Conservation (phyloP, 192 early-diverging fungal genomes). For the Coemansia sp. region DNA sequence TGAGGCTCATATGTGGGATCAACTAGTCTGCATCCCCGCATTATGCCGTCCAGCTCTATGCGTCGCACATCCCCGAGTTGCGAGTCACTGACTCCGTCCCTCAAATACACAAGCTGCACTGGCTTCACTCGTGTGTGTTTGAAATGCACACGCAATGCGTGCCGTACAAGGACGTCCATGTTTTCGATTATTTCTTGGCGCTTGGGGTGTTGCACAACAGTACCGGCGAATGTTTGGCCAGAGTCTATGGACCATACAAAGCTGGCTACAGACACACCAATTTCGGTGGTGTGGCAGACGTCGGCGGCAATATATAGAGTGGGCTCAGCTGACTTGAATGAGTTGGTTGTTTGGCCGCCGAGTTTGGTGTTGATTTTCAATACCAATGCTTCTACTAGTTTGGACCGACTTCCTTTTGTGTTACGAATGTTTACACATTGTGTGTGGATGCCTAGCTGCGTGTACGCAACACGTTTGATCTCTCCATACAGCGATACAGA, state of each 20-base stretch:
- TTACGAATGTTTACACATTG: slow-evolving; percentile 48
- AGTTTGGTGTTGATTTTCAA: slow-evolving; percentile 68
- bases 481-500: slow-evolving; percentile 41
- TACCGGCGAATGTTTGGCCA: slow-evolving; percentile 20
- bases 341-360: slow-evolving; percentile 54
- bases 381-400: slow-evolving; percentile 27
- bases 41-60: slow-evolving; percentile 24
- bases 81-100: slow-evolving; percentile 55
- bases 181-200: slow-evolving; percentile 37
- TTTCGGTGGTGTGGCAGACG: slow-evolving; percentile 55
- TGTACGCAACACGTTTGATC: slow-evolving; percentile 55
- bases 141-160: slow-evolving; percentile 47
- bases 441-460: slow-evolving; percentile 49
- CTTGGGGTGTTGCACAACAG: slow-evolving; percentile 38
- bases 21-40: slow-evolving; percentile 19
- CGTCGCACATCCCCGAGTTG: slow-evolving; percentile 20
- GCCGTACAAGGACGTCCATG: slow-evolving; percentile 30
- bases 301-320: slow-evolving; percentile 62
- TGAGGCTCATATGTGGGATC: slow-evolving; percentile 18
- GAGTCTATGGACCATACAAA: slow-evolving; percentile 40
- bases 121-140: slow-evolving; percentile 43
- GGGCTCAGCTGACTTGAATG: slow-evolving; percentile 1
- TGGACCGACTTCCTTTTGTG: slow-evolving; percentile 13
- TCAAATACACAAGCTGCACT: slow-evolving; percentile 56
- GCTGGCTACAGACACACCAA: slow-evolving; percentile 49